Evolutionary conservation across 768 basidiomycete genomes (phyloP), one percentile per base, ranked within the genome.

Genomic region (Boletus tylopilopsis): DNA sequence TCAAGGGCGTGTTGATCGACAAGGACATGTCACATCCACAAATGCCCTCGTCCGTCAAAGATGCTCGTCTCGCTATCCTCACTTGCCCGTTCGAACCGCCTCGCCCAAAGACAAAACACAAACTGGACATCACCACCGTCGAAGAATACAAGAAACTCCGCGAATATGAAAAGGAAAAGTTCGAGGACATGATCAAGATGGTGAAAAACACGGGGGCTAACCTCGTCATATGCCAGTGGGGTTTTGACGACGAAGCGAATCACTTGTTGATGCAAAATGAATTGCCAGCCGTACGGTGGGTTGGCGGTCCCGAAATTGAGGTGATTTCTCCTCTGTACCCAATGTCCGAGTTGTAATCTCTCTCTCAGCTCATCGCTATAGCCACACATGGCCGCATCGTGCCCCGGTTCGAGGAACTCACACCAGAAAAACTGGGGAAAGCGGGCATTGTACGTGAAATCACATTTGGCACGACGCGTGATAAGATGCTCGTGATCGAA

Each of bases 11-110:
- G 36, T 90, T 99, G 60, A 82, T 99, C 67, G 96, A 99, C 84
- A 99, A 99, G 73, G 95, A 99, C 73, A 95, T 99, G 89, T 97
- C 94, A 12, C 96, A 99, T 64, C 89, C 95, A 5, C 93, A 96
- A 70, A 99, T 99, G 96, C 95, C 95, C 9, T 84, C 80, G 50
- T 76, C 74, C 30, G 85, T 99, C 59, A 79, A 77, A 57, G 90
- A 98, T 67, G 96, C 96, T 46, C 85, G 84, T 51, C 76, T 99
- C 47, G 96, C 95, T 13, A 98, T 99, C 70, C 80, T 99, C 38
- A 99, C 96, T 37, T 99, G 96, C 71, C 94, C 96, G 19, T 99
- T 99, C 67, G 96, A 99, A 67, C 96, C 96, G 16, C 96, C 96
- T 3, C 86, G 96, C 21, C 96, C 96, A 33, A 99, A 98, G 77